Base-by-base conservation (phyloP, 352 stramenopile genomes). In the Phytophthora lateralis region DNA sequence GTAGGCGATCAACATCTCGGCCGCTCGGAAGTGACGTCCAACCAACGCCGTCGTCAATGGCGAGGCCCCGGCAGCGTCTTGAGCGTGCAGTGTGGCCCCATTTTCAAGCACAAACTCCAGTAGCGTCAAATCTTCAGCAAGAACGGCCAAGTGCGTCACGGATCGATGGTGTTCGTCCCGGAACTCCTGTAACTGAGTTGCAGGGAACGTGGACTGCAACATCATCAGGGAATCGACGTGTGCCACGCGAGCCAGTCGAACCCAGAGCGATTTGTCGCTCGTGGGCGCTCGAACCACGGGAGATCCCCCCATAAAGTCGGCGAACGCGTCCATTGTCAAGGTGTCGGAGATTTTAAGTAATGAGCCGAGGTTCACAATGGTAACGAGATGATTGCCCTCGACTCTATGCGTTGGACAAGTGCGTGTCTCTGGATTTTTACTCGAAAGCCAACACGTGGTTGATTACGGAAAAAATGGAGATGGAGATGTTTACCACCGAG, bases 81-180 rank as follows among this genome's bases (percentile, higher is more conserved):
- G 17, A 11, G 50, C 26, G 39, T 63, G 11, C 46, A 75, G 44
- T 8, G 62, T 20, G 21, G 53, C 53, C 1, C 47, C 59, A 9
- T 34, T 61, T 49, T 66, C 65, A 12, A 75, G 66, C 18, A 68
- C 55, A 32, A 68, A 71, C 46, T 60, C 60, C n/a, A 75, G 51
- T 27, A 75, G 29, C 24, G 71, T 43, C 21, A 76, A 44, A 15
- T 67, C 58, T 26, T 66, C 26, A 4, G 15, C 7, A 4, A 59
- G 39, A 17, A 78, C 39, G 15, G 69, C 69, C n/a, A 75, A 43
- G 41, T 76, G 61, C 9, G 70, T 57, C 11, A 78, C 52, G 24
- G 66, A 69, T 14, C 49, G 48, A n/a, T 69, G 44, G n/a, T 68
- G 42, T 8, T 64, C 32, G 35, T 68, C 61, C 32, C 61, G 66